Evolutionary conservation across 345 rosid species (phyloP).

Genomic region (Populus simonii): DNA sequence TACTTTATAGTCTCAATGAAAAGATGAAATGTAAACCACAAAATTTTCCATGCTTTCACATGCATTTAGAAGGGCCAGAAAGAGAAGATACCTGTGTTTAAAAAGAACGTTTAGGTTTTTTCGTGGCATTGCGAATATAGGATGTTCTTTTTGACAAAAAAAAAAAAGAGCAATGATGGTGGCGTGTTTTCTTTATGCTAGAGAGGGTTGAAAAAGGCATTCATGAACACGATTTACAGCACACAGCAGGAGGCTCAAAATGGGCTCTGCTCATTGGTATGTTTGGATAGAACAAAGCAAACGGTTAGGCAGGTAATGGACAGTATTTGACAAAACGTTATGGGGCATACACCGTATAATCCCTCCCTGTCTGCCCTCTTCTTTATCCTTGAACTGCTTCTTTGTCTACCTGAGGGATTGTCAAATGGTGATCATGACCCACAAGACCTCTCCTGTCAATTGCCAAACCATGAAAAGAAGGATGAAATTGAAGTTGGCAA

Average conservation of each 20-base stretch:
- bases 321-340: neutral
- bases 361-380: too few species aligned
- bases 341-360: neutral
- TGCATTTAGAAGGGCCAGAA: too few species aligned
- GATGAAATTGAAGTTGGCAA: neutral
- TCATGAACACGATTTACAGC: neutral
- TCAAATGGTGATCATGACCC: slow-evolving; percentile 11
- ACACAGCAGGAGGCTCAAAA: neutral
- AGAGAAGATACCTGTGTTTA: too few species aligned
- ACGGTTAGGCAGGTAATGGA: neutral
- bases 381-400: too few species aligned
- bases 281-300: too few species aligned
- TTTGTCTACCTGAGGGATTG: neutral
- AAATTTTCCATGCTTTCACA: too few species aligned
- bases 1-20: too few species aligned
- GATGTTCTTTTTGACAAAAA: too few species aligned
- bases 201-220: neutral
- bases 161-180: too few species aligned
- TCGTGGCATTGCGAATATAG: too few species aligned
- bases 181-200: neutral
- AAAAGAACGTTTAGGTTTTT: too few species aligned
- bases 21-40: too few species aligned
- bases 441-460: neutral
- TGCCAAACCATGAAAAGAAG: neutral
- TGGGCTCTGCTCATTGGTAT: neutral